phyloP scores from a whole-genome alignment of 106 monocot species.

The Dendrobium officinale region DNA sequence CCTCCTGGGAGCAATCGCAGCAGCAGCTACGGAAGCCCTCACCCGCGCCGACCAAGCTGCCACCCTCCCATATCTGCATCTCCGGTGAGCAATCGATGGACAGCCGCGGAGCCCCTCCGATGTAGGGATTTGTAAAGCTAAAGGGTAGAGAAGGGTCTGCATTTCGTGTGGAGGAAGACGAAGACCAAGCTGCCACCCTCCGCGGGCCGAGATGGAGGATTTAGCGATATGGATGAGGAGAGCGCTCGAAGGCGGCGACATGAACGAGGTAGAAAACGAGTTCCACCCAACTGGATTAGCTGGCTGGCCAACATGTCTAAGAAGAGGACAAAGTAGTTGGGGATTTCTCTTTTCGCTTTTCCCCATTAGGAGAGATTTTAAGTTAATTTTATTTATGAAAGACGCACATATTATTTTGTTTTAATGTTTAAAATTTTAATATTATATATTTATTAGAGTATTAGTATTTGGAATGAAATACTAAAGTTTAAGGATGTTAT shows the following conservation, averaged over 20 bases:
- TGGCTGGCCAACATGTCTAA: too few relatives aligned
- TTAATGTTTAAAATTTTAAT: too few relatives aligned
- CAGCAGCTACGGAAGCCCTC: slow-evolving; percentile 17
- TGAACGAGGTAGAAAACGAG: neutral
- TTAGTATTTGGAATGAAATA: too few relatives aligned
- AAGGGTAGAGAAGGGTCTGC: neutral
- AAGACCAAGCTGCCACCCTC: neutral
- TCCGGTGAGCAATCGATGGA: neutral
- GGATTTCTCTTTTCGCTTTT: too few relatives aligned
- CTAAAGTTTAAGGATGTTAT: too few relatives aligned
- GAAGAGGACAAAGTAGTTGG: too few relatives aligned
- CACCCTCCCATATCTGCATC: neutral
- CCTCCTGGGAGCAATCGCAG: slow-evolving; percentile 42
- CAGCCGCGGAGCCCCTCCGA: neutral
- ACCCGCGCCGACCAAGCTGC: neutral
- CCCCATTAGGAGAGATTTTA: too few relatives aligned
- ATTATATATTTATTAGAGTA: too few relatives aligned
- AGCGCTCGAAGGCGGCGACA: neutral
- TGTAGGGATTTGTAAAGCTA: neutral
- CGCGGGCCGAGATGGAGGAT: neutral
- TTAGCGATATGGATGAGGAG: neutral
- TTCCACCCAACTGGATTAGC: too few relatives aligned
- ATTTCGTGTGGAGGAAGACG: neutral
- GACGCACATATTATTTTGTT: too few relatives aligned
- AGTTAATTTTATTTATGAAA: too few relatives aligned